Evolutionary conservation across 1,284 basidiomycete species (phyloP).

Genomic region (Tylopilus sp.): DNA sequence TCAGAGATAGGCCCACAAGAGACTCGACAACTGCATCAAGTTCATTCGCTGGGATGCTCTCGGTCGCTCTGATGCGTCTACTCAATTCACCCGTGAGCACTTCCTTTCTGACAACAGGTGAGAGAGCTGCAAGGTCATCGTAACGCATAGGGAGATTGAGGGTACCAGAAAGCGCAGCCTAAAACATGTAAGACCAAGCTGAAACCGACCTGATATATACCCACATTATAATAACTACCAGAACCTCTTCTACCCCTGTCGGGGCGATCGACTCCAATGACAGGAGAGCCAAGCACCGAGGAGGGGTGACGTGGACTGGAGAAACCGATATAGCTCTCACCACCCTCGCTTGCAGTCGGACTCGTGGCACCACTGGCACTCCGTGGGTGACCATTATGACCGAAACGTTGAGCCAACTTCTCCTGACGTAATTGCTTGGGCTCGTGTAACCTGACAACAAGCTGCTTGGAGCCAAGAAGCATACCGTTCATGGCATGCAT

Average conservation of each 20-base stretch:
- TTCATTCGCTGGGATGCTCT: slow-evolving; percentile 51
- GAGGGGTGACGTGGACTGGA: slow-evolving; percentile 65
- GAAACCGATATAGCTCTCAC: slow-evolving; percentile 70
- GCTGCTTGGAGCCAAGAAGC: slow-evolving; percentile 68
- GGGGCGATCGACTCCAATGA: slow-evolving; percentile 49
- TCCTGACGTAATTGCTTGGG: slow-evolving; percentile 87
- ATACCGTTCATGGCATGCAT: slow-evolving; percentile 79
- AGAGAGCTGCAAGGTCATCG: slow-evolving; percentile 76
- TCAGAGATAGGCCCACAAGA: slow-evolving; percentile 65
- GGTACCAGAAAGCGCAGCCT: slow-evolving; percentile 78
- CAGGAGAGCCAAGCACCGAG: slow-evolving; percentile 54
- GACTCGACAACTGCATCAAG: slow-evolving; percentile 67
- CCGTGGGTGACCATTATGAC: slow-evolving; percentile 72
- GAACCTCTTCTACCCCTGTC: slow-evolving; percentile 73
- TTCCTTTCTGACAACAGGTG: slow-evolving; percentile 80
- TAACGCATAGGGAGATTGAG: slow-evolving; percentile 77
- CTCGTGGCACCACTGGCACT: slow-evolving; percentile 78
- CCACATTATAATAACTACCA: slow-evolving; percentile 79
- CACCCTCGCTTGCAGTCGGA: slow-evolving; percentile 75
- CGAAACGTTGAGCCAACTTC: slow-evolving; percentile 79
- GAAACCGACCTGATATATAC: slow-evolving; percentile 18
- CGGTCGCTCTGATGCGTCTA: slow-evolving; percentile 64
- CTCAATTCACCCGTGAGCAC: slow-evolving; percentile 79
- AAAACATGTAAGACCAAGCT: background rate
- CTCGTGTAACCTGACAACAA: slow-evolving; percentile 86